These are phyloP conservation scores for Coniferiporia sulphurascens DNA, from an alignment of 1,284 basidiomycete species.

Conservation along the genomic window DNA sequence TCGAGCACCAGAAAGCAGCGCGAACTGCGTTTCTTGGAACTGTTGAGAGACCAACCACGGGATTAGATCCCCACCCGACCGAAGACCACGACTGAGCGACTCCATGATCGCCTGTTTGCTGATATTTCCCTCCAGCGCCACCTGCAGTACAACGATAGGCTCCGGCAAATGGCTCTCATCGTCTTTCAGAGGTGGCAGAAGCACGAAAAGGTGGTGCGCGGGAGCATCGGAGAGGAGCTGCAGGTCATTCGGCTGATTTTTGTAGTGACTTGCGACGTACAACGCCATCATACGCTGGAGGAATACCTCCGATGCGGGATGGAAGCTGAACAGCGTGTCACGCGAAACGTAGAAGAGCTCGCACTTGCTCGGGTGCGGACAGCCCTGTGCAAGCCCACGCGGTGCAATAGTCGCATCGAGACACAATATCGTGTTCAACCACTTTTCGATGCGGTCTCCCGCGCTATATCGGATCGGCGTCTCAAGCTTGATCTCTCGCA, in stretches of 20 bases:
- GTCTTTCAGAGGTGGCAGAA: conserved; percentile 86
- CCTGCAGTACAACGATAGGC: conserved; percentile 92
- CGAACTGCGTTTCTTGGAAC: conserved; percentile 97
- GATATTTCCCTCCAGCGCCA: conserved; percentile 94
- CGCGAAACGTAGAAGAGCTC: conserved; percentile 95
- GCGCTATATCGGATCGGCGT: conserved; percentile 92
- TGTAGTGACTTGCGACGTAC: conserved; percentile 97
- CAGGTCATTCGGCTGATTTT: conserved; percentile 98
- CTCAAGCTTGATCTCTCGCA: conserved; percentile 93
- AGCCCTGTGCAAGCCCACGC: conserved; percentile 66
- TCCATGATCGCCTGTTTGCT: conserved; percentile 85
- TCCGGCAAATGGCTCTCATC: conserved; percentile 85
- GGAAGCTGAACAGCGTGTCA: conserved; percentile 96
- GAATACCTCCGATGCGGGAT: conserved; percentile 95
- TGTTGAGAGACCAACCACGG: conserved; percentile 96
- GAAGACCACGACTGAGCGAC: conserved; percentile 71
- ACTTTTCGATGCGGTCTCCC: conserved; percentile 90
- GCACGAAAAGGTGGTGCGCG: conserved; percentile 94
- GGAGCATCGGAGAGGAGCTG: conserved; percentile 97
- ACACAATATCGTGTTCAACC: conserved; percentile 91
- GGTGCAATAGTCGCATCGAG: conserved; percentile 83
- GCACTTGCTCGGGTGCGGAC: conserved; percentile 91
- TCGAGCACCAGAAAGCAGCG: conserved; percentile 84
- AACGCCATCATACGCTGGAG: conserved; percentile 98
- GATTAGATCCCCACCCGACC: conserved; percentile 94